Evolutionary conservation across 2,329 filamentous ascomycete species (phyloP).

Genomic region (Colletotrichum simmondsii): DNA sequence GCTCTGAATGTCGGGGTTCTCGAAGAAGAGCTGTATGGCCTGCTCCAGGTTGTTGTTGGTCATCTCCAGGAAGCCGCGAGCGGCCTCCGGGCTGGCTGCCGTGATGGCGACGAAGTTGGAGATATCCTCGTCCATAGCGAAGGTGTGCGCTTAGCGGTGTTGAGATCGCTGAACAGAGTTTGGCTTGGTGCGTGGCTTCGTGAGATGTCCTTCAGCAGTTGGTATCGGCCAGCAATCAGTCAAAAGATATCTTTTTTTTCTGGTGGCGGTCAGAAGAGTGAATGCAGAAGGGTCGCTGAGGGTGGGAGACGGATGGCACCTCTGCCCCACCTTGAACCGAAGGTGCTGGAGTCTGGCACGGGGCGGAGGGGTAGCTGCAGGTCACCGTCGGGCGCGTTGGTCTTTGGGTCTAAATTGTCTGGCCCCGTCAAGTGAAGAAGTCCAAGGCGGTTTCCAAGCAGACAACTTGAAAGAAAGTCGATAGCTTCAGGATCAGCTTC

Average conservation of each 20-base stretch:
- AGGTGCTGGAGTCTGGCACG: slow-evolving; percentile 4
- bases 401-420: not conserved
- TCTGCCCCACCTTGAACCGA: slow-evolving; percentile 32
- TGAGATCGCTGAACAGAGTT: not conserved
- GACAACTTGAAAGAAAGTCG: not conserved
- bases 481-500: not conserved
- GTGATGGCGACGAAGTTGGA: slow-evolving; percentile 86
- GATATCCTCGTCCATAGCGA: slow-evolving; percentile 77
- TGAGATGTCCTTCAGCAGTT: not conserved
- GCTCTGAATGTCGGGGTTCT: slow-evolving; percentile 79
- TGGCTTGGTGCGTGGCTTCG: not conserved
- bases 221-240: not conserved
- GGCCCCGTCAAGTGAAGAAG: not conserved
- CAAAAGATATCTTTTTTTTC: not conserved
- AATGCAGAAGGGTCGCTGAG: slow-evolving; percentile 6
- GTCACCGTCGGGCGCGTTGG: not conserved
- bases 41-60: slow-evolving; percentile 86
- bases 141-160: not conserved
- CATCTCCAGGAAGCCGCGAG: slow-evolving; percentile 84
- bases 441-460: not conserved
- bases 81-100: slow-evolving; percentile 76
- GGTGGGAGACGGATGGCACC: slow-evolving; percentile 16
- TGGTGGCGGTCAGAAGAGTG: slow-evolving; percentile 18
- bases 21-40: slow-evolving; percentile 90
- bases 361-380: slow-evolving; percentile 23